Conservation (phyloP, 768 basidiomycete genomes). For the Pulveroboletus sp. region DNA sequence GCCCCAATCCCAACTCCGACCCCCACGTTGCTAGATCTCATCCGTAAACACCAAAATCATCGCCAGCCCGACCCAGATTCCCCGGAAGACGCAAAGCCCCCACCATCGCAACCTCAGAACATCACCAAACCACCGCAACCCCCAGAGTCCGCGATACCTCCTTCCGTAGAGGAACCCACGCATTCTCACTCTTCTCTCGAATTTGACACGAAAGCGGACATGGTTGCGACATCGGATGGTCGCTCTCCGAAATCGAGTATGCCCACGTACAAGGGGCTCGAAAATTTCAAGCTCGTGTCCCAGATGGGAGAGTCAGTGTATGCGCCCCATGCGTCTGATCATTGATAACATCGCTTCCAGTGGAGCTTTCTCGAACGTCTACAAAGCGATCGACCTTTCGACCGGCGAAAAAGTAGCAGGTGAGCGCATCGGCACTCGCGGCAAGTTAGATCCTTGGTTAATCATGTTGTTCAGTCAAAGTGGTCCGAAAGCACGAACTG, state of each 20-base stretch:
- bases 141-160: constrained; percentile 37
- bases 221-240: constrained; percentile 70
- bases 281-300: constrained; percentile 69
- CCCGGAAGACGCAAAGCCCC: constrained; percentile 21
- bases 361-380: constrained; percentile 99
- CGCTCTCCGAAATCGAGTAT: constrained; percentile 69
- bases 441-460: not conserved
- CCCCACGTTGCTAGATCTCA: constrained; percentile 55
- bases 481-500: constrained; percentile 90
- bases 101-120: constrained; percentile 18
- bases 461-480: constrained; percentile 63
- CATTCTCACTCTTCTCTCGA: constrained; percentile 26
- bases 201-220: constrained; percentile 6
- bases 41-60: constrained; percentile 72
- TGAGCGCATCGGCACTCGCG: constrained; percentile 27
- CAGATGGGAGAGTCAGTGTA: constrained; percentile 92
- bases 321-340: not conserved
- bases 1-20: constrained; percentile 18
- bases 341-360: constrained; percentile 36
- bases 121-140: constrained; percentile 35
- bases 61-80: constrained; percentile 36
- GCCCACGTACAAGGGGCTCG: constrained; percentile 85
- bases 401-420: constrained; percentile 83
- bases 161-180: constrained; percentile 33
- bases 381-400: constrained; percentile 79